Base-by-base conservation (phyloP, 164 flowering plant genomes). In the Stephania yunnanensis region DNA sequence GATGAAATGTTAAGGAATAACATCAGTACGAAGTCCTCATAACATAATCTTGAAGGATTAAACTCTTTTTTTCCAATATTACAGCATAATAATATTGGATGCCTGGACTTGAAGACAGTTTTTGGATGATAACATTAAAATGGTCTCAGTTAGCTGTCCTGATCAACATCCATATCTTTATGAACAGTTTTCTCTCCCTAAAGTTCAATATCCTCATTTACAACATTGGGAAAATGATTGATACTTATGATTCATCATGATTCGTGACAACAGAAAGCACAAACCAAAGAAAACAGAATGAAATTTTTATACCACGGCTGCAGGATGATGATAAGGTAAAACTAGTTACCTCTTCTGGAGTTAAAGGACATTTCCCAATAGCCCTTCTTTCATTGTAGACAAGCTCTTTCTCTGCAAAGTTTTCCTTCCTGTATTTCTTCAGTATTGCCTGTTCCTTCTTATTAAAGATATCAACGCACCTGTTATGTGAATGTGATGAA, bases 321-420 rank as follows among this genome's bases (percentile, higher is more conserved):
- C 52, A 69, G 69, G 70, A 52, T 46, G 31, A 74, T 15, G 70
- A 74, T 55, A 64, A 71, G 46, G n/a, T 44, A 76, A 63, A 71
- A 79, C 46, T 30, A 8, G 67, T 84, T 80, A 94, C 99, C 99
- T 95, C 99, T 85, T 95, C 99, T n/a, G 99, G 98, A 76, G 99
- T 95, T 71, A 93, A 79, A 15, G 99, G 99, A 73, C 98, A 95
- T 84, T 95, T 93, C 70, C 98, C 98, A 74, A 95, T 92, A 68
- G 94, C 93, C 78, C 98, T 88, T 85, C 99, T 90, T 86, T 91
- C 95, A 75, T 73, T 78, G 79, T 90, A 89, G 53, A 86, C 78
- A 61, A 93, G 97, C 50, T 77, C 77, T 82, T 93, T 95, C 25
- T 82, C 76, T 9, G 94, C 93, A 89, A 95, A 95, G 81, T 95